Percentiles rank a stretch among this genome's conserved stretches.
Evolutionary conservation across 352 stramenopile genomes (phyloP).

Genomic region (Phytophthora tentaculata): DNA sequence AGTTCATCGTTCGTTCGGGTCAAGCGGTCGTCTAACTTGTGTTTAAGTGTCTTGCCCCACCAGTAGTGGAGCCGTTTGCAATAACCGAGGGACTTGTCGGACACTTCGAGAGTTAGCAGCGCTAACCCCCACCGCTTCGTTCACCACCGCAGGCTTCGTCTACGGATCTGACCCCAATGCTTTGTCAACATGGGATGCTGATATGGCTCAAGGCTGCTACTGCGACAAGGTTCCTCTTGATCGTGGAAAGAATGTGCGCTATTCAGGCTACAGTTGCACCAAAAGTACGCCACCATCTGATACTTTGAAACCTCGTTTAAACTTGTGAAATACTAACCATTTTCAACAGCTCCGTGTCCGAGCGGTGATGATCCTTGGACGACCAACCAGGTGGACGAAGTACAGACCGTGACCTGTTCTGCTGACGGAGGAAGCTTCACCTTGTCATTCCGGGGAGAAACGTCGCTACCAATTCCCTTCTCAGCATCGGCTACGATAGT

Average conservation of each 20-base stretch:
- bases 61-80: conserved; percentile 43
- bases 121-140: conserved; percentile 49
- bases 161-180: conserved; percentile 85
- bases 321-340: background rate
- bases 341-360: conserved; percentile 66
- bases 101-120: conserved; percentile 62
- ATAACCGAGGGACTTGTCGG: conserved; percentile 49
- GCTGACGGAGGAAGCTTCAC: conserved; percentile 78
- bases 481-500: conserved; percentile 36
- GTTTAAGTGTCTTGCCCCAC: conserved; percentile 56
- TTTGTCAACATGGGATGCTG: conserved; percentile 85
- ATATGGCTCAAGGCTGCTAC: conserved; percentile 86
- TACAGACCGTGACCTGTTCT: conserved; percentile 75
- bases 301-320: background rate
- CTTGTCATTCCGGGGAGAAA: conserved; percentile 80
- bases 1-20: background rate
- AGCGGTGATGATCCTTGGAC: conserved; percentile 91
- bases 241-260: conserved; percentile 53
- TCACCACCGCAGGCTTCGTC: conserved; percentile 44
- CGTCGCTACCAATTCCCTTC: conserved; percentile 46
- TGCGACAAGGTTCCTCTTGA: conserved; percentile 84
- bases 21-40: background rate
- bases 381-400: conserved; percentile 68
- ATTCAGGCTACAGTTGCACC: conserved; percentile 81
- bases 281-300: conserved; percentile 59